A percentile compares a stretch with the other conserved stretches of the same genome.
Evolutionary conservation across 306 rosid species (phyloP).

Genomic region (Leucaena leucocephala): DNA sequence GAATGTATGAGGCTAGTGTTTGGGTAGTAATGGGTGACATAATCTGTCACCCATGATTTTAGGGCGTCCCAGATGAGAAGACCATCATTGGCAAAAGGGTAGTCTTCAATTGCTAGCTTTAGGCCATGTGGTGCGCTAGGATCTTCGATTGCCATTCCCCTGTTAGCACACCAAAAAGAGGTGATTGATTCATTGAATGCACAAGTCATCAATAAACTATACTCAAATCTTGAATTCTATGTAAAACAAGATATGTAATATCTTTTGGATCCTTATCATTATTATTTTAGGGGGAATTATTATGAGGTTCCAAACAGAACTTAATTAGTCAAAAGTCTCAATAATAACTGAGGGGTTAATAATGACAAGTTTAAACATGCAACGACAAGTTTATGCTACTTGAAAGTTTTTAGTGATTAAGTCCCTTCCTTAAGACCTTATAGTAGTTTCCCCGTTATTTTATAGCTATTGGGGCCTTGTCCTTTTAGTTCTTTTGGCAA

Average conservation of each 20-base stretch:
- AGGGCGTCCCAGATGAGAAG: conserved; percentile 18
- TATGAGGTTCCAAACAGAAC: too few relatives aligned
- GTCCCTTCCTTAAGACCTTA: too few relatives aligned
- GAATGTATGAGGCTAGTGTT: not conserved
- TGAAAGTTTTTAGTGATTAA: too few relatives aligned
- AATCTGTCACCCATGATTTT: conserved; percentile 29
- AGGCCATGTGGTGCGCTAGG: conserved; percentile 10
- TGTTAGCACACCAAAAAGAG: not conserved
- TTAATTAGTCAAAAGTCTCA: too few relatives aligned
- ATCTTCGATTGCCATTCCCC: conserved; percentile 22
- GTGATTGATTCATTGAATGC: not conserved
- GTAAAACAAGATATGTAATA: not conserved
- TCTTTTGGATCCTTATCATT: not conserved
- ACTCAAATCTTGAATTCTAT: not conserved
- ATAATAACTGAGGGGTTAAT: too few relatives aligned
- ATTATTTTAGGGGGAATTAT: not conserved
- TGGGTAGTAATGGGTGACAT: conserved; percentile 19
- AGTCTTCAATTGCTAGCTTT: conserved; percentile 19
- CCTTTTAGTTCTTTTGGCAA: not conserved
- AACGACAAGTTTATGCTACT: too few relatives aligned
- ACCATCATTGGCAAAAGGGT: conserved; percentile 26
- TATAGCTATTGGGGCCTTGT: not conserved
- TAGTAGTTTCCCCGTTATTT: not conserved
- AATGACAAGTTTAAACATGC: too few relatives aligned
- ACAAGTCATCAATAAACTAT: not conserved